These are phyloP conservation scores for Saccharomycopsis javanensis DNA, from an alignment of 805 yeast species.

Conservation along the genomic window DNA sequence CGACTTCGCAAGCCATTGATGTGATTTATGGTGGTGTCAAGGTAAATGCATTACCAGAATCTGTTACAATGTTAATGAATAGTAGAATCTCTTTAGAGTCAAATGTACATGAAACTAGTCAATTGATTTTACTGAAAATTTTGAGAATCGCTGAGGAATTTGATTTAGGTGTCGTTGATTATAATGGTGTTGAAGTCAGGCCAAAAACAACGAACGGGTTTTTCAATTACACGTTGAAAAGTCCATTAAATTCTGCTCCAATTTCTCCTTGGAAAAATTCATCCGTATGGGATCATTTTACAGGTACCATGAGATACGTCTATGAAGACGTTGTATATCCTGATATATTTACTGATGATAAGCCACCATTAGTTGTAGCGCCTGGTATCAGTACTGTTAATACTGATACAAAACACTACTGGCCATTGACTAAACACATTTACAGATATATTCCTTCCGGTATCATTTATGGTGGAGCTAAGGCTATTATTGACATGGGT, in stretches of 20 bases:
- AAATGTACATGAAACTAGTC: conserved; percentile 33
- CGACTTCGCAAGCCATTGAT: conserved; percentile 62
- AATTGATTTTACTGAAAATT: conserved; percentile 31
- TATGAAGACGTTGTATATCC: conserved; percentile 44
- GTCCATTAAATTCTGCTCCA: conserved; percentile 42
- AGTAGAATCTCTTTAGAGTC: conserved; percentile 57
- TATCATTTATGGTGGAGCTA: not conserved
- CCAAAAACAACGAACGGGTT: conserved; percentile 13
- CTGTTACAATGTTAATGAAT: conserved; percentile 43
- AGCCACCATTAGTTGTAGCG: conserved; percentile 30
- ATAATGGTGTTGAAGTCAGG: conserved; percentile 14
- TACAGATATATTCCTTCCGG: conserved; percentile 45
- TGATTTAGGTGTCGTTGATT: conserved; percentile 38
- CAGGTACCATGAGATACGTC: conserved; percentile 56
- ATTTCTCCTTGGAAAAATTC: conserved; percentile 34
- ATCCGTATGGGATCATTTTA: conserved; percentile 44
- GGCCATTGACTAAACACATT: conserved; percentile 52
- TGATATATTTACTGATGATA: conserved; percentile 27
- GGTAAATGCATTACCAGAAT: conserved; percentile 69
- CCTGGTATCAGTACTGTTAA: conserved; percentile 59
- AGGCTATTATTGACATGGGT: conserved; percentile 27
- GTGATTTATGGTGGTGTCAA: conserved; percentile 65
- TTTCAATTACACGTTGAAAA: conserved; percentile 29
- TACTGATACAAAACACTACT: conserved; percentile 60
- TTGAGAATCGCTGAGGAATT: conserved; percentile 35